phyloP scores from a whole-genome alignment of 176 grass and related monocot species.

The Eragrostis curvula region DNA sequence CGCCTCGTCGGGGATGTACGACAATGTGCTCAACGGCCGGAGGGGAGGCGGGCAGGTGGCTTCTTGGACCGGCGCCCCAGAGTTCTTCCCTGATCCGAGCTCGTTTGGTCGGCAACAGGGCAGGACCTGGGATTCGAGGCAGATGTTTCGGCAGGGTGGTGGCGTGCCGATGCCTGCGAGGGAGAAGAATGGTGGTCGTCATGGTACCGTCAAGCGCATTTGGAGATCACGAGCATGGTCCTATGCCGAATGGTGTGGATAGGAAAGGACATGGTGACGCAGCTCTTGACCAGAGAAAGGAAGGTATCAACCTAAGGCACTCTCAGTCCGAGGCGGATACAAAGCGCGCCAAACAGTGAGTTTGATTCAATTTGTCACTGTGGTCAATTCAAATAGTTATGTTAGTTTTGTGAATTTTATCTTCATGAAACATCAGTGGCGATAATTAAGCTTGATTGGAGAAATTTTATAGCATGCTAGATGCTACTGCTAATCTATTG shows the following conservation, averaged over 20 bases:
- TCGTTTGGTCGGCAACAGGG: constrained; percentile 55
- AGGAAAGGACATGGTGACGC: constrained; percentile 51
- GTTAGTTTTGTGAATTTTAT: not conserved
- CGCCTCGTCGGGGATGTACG: constrained; percentile 31
- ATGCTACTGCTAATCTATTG: not conserved
- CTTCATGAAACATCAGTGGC: constrained; percentile 25
- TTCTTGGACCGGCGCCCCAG: constrained; percentile 40
- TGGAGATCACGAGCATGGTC: constrained; percentile 45
- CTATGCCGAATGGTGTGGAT: constrained; percentile 39
- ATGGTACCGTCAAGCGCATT: constrained; percentile 16
- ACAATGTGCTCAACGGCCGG: constrained; percentile 54
- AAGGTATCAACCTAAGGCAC: constrained; percentile 51
- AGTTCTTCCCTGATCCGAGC: constrained; percentile 49
- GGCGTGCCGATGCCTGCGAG: constrained; percentile 15
- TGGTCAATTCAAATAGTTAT: not conserved
- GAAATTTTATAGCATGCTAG: not conserved
- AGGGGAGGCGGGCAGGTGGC: constrained; percentile 36
- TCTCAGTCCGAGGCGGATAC: constrained; percentile 66
- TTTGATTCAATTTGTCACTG: constrained; percentile 13
- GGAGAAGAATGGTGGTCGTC: constrained; percentile 54
- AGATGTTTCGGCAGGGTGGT: constrained; percentile 49
- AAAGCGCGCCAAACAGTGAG: constrained; percentile 86
- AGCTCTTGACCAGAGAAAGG: constrained; percentile 57
- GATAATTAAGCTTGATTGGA: not conserved
- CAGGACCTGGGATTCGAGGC: constrained; percentile 53